Base-by-base conservation (phyloP, 495 filamentous ascomycete species). In the Penicillium ochrochloron region DNA sequence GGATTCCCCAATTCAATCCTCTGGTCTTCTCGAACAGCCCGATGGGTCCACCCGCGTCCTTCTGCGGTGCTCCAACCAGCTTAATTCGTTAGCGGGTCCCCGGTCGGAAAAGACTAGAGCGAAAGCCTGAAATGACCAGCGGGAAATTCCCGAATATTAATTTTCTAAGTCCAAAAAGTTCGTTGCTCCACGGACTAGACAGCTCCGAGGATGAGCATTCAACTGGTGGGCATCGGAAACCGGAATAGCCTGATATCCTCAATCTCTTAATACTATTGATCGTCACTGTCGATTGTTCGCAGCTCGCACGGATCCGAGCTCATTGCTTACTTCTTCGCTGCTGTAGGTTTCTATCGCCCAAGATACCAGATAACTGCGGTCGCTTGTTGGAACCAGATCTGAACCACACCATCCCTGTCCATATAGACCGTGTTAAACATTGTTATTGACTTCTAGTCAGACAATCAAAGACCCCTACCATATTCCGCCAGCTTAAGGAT, bases 111-210 rank as follows among this genome's bases (percentile, higher is more conserved):
- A 33, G 31, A 9, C 51, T 17, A 54, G 51, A 17, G 6, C 15
- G 14, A 33, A 29, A 23, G 42, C 37, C 1, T 2, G 35, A 39
- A 41, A 41, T 17, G 37, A 17, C 37, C 3, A 41, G 15, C 15
- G 31, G 23, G 57, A 61, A 58, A 39, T 23, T 41, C 21, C 19
- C 42, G n/a, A 19, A 10, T 9, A 21, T 44, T n/a, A 19, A 10
- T 9, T 21, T 44, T n/a, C 42, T 27, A 2, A 27, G 5, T 12
- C 23, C 35, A 9, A 25, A 12, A 33, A 35, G 53, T 21, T 21
- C 29, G 5, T 35, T 35, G 37, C 29, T 50, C 34, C 21, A 48
- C 65, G 65, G 65, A 67, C 60, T 39, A 63, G 65, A 59, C 50
- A 59, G 37, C 65, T 67, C 65, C 65, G 65, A 37, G 19, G 15